phyloP scores from a whole-genome alignment of 345 rosid species.

The Dimocarpus longan region DNA sequence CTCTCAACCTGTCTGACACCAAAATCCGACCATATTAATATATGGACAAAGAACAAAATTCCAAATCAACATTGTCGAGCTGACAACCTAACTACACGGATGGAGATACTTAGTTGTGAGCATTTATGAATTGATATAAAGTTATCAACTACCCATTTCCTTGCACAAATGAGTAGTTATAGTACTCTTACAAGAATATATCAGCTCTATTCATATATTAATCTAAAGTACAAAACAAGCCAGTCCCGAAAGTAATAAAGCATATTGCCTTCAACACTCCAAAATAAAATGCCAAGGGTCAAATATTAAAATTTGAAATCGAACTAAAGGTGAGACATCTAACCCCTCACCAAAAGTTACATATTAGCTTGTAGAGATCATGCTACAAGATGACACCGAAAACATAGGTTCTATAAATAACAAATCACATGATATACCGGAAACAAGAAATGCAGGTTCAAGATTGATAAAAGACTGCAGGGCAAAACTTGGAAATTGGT shows the following conservation, averaged over 20 bases:
- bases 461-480: conserved; percentile 19
- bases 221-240: neutral
- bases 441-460: conserved; percentile 26
- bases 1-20: neutral
- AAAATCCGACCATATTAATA: neutral
- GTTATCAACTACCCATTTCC: neutral
- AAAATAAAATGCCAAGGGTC: conserved; percentile 26
- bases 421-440: conserved; percentile 33
- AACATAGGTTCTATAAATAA: conserved; percentile 38
- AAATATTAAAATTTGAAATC: conserved; percentile 22
- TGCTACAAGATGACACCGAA: conserved; percentile 33
- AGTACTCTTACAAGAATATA: neutral
- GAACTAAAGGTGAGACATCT: conserved; percentile 31
- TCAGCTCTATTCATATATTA: neutral
- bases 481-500: conserved; percentile 33
- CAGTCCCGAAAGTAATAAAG: conserved; percentile 12
- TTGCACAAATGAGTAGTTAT: neutral
- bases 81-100: neutral
- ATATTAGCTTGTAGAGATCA: conserved; percentile 46
- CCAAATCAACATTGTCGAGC: neutral
- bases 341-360: conserved; percentile 41
- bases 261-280: conserved; percentile 28
- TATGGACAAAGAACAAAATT: neutral
- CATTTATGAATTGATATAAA: neutral
- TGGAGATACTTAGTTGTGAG: neutral